These are phyloP conservation scores for Collybia sordida DNA, from an alignment of 768 basidiomycete genomes.

Conservation along the genomic window DNA sequence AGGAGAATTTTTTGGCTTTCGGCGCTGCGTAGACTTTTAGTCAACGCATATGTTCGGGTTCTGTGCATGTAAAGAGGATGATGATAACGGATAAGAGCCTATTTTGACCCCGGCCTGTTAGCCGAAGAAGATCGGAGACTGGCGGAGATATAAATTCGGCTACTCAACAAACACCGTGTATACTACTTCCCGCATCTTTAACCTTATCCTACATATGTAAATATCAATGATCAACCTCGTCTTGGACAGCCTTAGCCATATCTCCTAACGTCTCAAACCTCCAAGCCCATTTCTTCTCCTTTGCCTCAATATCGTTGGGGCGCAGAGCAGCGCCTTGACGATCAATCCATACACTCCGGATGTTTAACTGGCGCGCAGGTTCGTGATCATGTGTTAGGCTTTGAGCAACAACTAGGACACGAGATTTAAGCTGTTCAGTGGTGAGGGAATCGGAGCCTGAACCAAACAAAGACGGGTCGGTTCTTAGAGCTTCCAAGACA, in stretches of 20 bases:
- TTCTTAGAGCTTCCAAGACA: slow-evolving; percentile 42
- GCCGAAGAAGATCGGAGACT: too few species aligned
- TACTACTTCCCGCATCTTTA: too few species aligned
- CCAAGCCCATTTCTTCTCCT: slow-evolving; percentile 41
- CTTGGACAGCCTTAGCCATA: slow-evolving; percentile 59
- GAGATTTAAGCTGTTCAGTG: slow-evolving; percentile 33
- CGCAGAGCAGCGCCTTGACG: slow-evolving; percentile 48
- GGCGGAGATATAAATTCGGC: too few species aligned
- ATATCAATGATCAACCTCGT: slow-evolving; percentile 24
- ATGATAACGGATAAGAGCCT: too few species aligned
- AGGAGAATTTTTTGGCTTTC: too few species aligned
- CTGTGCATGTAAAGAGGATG: too few species aligned
- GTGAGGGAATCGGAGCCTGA: slow-evolving; percentile 13
- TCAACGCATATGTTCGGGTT: too few species aligned
- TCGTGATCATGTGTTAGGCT: slow-evolving; percentile 67
- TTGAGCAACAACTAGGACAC: slow-evolving; percentile 67
- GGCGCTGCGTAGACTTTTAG: too few species aligned
- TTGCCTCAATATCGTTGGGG: slow-evolving; percentile 30
- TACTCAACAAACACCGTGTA: too few species aligned
- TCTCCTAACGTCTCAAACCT: slow-evolving; percentile 59
- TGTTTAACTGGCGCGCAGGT: slow-evolving; percentile 55
- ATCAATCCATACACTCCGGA: slow-evolving; percentile 68
- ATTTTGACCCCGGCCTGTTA: too few species aligned
- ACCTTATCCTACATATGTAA: too few species aligned
- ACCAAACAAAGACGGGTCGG: slow-evolving; percentile 40